Conservation (phyloP, 2,329 filamentous ascomycete species). For the Talaromyces pinophilus region DNA sequence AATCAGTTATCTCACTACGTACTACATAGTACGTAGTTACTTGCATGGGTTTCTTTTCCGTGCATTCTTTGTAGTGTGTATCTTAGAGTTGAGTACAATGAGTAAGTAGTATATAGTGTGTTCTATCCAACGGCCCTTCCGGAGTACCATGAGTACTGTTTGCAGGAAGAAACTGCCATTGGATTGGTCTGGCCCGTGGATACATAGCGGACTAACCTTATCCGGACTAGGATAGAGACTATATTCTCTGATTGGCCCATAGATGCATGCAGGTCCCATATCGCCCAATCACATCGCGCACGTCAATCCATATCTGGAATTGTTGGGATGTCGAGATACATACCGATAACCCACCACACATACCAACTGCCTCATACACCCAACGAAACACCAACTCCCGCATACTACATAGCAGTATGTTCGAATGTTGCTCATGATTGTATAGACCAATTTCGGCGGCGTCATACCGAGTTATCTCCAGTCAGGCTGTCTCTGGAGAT, state of each 20-base stretch:
- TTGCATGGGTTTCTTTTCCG: neutral
- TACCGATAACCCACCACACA: neutral
- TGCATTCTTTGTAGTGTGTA: neutral
- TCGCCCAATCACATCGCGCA: neutral
- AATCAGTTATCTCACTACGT: neutral
- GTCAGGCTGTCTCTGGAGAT: neutral
- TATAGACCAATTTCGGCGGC: neutral
- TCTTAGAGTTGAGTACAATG: neutral
- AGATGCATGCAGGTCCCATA: neutral
- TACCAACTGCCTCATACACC: neutral
- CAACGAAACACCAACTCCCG: neutral
- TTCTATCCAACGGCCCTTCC: too few species aligned
- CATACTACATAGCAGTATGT: neutral
- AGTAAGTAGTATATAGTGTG: too few species aligned
- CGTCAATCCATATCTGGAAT: neutral
- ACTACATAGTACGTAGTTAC: neutral
- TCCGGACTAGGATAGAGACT: neutral
- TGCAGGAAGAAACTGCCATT: neutral
- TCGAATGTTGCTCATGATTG: neutral
- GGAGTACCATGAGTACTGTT: neutral
- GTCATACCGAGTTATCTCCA: neutral
- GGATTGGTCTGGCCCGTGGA: neutral
- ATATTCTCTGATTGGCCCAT: neutral
- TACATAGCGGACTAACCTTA: neutral
- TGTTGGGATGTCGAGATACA: slow-evolving; percentile 12